Base-by-base conservation (phyloP, 345 rosid species). In the Salix dunnii region DNA sequence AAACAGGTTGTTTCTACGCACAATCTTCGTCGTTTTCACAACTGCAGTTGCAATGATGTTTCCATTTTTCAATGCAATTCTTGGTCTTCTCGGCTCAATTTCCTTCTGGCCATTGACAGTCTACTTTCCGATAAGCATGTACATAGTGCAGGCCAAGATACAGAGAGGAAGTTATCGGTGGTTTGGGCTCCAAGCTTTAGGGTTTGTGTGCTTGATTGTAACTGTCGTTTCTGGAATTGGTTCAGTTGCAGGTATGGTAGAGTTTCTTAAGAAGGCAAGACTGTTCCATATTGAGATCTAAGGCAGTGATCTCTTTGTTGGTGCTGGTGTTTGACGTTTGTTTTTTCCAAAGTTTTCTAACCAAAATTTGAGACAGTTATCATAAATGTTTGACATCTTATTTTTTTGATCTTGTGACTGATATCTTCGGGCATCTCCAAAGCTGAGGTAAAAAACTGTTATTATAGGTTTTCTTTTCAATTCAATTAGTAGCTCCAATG, bases 31-130 rank as follows among this genome's bases (percentile, higher is more conserved):
- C 18, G n/a, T 76, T 12, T 20, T 73, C 9, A 79, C 87, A 7
- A 78, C 84, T 13, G 40, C 74, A 16, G 10, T 84, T 1, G 86
- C 82, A 6, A 81, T 81, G 84, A 72, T 73, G 60, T 66, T 84
- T 53, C 84, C 84, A 8, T 81, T 81, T 43, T 81, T 81, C 75
- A 78, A 78, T 36, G 76, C 31, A 5, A 73, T 78, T 72, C 55
- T 78, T 8, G 81, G 76, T 65, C 66, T 78, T 27, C 74, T 76
- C 1, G 79, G 79, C 46, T 65, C 79, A 8, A 27, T 76, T 43
- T 70, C 79, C 7, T 76, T 76, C 21, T 69, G 79, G 79, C 79
- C 79, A 60, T 30, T 76, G 33, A 69, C 79, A 21, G 74, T 69
- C 40, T 63, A 69, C 28, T 76, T 76, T 40, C 79, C 79, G 4